These are phyloP conservation scores for Pisolithus thermaeus DNA, from an alignment of 1,284 basidiomycete species.

Conservation along the genomic window DNA sequence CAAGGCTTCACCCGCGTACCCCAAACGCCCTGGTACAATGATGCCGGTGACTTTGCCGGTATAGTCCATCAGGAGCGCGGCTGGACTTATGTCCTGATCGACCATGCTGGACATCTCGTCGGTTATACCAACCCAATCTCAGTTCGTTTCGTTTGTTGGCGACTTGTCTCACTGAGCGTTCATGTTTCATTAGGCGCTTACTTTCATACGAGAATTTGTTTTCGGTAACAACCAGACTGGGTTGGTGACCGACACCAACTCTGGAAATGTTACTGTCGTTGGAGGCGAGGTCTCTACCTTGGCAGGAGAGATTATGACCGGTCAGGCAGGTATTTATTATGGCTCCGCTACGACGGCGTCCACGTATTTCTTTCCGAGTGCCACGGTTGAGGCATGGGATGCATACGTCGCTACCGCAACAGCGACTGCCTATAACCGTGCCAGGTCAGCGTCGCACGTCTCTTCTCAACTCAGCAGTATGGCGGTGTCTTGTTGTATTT, in stretches of 20 bases:
- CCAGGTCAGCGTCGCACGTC: neutral
- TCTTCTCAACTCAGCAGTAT: too few relatives aligned
- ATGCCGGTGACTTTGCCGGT: slow-evolving; percentile 53
- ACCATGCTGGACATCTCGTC: slow-evolving; percentile 54
- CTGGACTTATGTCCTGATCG: slow-evolving; percentile 59
- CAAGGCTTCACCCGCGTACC: slow-evolving; percentile 66
- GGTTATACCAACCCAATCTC: slow-evolving; percentile 43
- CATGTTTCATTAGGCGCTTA: slow-evolving; percentile 37
- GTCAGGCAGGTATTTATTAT: slow-evolving; percentile 47
- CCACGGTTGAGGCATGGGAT: slow-evolving; percentile 54
- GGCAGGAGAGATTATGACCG: slow-evolving; percentile 41
- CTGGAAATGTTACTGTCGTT: slow-evolving; percentile 33
- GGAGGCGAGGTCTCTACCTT: slow-evolving; percentile 48
- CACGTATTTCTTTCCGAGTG: slow-evolving; percentile 46
- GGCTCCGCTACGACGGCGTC: slow-evolving; percentile 44
- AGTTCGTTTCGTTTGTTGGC: slow-evolving; percentile 32
- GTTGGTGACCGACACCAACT: slow-evolving; percentile 31
- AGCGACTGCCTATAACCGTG: neutral
- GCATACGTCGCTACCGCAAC: slow-evolving; percentile 31
- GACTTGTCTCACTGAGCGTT: neutral
- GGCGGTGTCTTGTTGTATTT: too few relatives aligned
- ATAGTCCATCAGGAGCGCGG: slow-evolving; percentile 68
- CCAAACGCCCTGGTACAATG: slow-evolving; percentile 59
- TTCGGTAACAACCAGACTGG: slow-evolving; percentile 51
- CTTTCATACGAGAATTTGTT: slow-evolving; percentile 55